Evolutionary conservation across 2,329 filamentous ascomycete genomes (phyloP), one percentile per base, ranked within the genome.

Genomic region (Laburnicola sp.): DNA sequence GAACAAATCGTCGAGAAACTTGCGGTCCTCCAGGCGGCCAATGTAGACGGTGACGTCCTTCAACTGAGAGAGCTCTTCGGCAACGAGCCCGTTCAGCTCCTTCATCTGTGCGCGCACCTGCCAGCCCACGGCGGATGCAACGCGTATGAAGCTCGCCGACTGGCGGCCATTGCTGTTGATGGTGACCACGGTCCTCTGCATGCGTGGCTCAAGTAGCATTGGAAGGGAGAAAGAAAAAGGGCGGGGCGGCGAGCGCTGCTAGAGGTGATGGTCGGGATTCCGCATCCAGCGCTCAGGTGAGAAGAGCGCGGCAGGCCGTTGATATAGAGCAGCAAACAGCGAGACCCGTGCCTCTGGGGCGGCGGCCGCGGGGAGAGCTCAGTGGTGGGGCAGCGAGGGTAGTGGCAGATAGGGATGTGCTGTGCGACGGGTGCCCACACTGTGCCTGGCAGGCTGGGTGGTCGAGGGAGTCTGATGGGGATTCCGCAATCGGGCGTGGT

Each of bases 91-190:
- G 66, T 94, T 89, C 57, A 88, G 83, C 65, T 91, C 93, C 67
- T 91, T 85, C 73, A 97, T 82, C 77, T 97, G 94, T 27, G 92
- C 94, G 67, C 90, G 89, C 50, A 99, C 93, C 72, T 87, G 85
- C 79, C 94, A 97, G 60, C 94, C 94, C 49, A 97, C 87, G 53
- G 94, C 94, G 38, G 90, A 90, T 51, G 93, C 93, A 69, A 96
- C 91, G 62, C 94, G 88, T 64, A 97, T 94, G 67, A 99, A 86
- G 53, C 92, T 97, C 51, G 93, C 93, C 59, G 93, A 91, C 80
- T 99, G 94, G 65, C 94, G 89, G 68, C 94, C 94, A 72, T 91
- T 93, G 70, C 91, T 91, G 76, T 97, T 97, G 77, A 97, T 92
- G 69, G 96, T 87, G 70, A 92, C 93, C 48, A 89, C 94, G 78